Evolutionary conservation across 2,329 filamentous ascomycete genomes (phyloP), one percentile per base, ranked within the genome.

Genomic region (Epichloe hybrida): DNA sequence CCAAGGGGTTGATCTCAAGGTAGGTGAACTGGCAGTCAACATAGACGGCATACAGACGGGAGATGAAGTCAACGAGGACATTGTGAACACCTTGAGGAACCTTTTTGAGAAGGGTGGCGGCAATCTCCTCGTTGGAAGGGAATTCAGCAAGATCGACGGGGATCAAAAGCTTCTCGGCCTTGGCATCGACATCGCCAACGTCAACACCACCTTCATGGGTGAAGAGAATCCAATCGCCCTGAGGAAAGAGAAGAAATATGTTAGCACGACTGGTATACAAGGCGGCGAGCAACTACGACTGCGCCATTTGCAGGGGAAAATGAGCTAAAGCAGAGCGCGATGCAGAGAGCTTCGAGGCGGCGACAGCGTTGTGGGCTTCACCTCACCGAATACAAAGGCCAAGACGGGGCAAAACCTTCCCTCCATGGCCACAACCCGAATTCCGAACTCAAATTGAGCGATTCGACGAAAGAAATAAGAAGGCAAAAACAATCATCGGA

Each of bases 11-110:
- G 79, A 98, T 98, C 75, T 98, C 93, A 62, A 98, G 88, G 77
- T 98, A 98, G 66, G 93, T 97, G 81, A 98, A 98, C 74, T 98
- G 93, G 82, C 88, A 95, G 79, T 98, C 93, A 58, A 97, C 93
- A 66, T 97, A 98, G 74, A 98, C 93, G 62, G 91, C 93, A 69
- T 98, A 98, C 59, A 98, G 80, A 63, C 93, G 84, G 65, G 88
- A 88, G 76, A 98, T 98, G 80, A 98, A 98, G 80, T 98, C 93
- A 56, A 98, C 87, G 54, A 98, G 82, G 65, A 98, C 93, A 66
- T 95, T 96, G 81, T 98, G 93, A 49, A 98, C 79, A 68, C 91
- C 91, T 74, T 88, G 75, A 63, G 93, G 93, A 45, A 98, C 89
- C 72, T 98, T 93, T 73, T 84, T 90, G 67, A 98, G 77, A 56